Conservation (phyloP, 345 rosid species). For the Pugionium dolabratum region DNA sequence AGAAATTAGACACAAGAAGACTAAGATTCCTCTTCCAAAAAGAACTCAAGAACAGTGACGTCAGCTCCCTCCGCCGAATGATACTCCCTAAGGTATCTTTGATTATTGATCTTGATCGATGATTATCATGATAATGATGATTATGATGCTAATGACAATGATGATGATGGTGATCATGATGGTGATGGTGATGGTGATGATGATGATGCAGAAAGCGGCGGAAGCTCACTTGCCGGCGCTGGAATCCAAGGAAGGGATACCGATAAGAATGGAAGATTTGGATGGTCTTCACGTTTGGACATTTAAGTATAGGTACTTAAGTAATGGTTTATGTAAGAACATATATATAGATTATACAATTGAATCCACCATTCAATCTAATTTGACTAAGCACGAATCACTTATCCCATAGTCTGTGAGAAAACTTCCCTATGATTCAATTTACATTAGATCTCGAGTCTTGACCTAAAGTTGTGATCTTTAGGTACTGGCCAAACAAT, state of each 20-base stretch:
- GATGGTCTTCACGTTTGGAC: slow-evolving; percentile 83
- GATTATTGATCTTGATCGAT: neutral
- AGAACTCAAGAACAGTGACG: slow-evolving; percentile 95
- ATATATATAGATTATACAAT: neutral
- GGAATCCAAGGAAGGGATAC: slow-evolving; percentile 88
- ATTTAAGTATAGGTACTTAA: slow-evolving; percentile 79
- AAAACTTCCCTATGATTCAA: too few species aligned
- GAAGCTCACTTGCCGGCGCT: slow-evolving; percentile 82
- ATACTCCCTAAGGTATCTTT: slow-evolving; percentile 84
- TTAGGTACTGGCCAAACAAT: slow-evolving; percentile 99
- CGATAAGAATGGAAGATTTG: slow-evolving; percentile 71
- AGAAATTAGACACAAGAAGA: slow-evolving; percentile 73
- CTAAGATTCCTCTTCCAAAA: slow-evolving; percentile 84
- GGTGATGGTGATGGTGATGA: neutral
- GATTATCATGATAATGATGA: slow-evolving; percentile 8
- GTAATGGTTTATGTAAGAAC: neutral
- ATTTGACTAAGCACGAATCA: neutral
- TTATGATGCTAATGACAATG: neutral
- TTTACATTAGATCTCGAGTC: neutral
- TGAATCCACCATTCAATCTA: neutral
- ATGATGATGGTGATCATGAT: slow-evolving; percentile 5
- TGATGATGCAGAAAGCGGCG: slow-evolving; percentile 73
- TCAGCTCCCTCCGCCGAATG: slow-evolving; percentile 86
- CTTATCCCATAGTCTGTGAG: neutral
- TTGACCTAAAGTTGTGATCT: slow-evolving; percentile 25